Percentiles rank a stretch among this genome's conserved stretches.
These are phyloP conservation scores for Alternaria brassicae DNA, from an alignment of 2,329 filamentous ascomycete species.

Conservation along the genomic window DNA sequence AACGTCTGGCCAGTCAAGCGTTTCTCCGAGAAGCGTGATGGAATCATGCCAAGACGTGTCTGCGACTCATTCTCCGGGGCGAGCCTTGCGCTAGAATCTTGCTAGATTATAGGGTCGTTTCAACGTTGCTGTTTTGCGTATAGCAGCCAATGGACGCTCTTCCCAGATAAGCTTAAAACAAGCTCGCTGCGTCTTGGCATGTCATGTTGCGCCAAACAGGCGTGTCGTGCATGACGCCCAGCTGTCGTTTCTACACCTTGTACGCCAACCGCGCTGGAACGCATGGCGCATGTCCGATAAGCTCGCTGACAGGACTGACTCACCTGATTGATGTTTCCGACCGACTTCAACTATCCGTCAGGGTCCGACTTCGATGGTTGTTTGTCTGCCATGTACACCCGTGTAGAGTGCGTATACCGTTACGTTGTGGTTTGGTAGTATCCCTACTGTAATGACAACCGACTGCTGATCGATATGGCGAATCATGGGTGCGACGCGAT, in stretches of 20 bases:
- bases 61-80: conserved; percentile 1
- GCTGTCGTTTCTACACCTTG: not conserved
- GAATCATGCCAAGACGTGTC: not conserved
- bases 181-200: conserved; percentile 7
- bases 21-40: conserved; percentile 8
- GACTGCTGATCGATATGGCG: not conserved
- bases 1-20: conserved; percentile 10
- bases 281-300: not conserved
- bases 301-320: not conserved
- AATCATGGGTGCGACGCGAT: not conserved
- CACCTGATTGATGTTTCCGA: not conserved
- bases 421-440: not conserved
- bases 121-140: not conserved
- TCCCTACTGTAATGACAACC: not conserved
- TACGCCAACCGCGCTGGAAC: not conserved
- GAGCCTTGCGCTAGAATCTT: not conserved
- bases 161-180: conserved; percentile 11
- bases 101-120: conserved; percentile 13
- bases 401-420: not conserved
- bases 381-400: not conserved
- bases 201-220: not conserved
- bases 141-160: conserved; percentile 1
- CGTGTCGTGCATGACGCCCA: not conserved
- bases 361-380: not conserved
- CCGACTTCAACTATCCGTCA: not conserved